Conservation (phyloP, 2,329 filamentous ascomycete species). For the Fusarium incarnatum region DNA sequence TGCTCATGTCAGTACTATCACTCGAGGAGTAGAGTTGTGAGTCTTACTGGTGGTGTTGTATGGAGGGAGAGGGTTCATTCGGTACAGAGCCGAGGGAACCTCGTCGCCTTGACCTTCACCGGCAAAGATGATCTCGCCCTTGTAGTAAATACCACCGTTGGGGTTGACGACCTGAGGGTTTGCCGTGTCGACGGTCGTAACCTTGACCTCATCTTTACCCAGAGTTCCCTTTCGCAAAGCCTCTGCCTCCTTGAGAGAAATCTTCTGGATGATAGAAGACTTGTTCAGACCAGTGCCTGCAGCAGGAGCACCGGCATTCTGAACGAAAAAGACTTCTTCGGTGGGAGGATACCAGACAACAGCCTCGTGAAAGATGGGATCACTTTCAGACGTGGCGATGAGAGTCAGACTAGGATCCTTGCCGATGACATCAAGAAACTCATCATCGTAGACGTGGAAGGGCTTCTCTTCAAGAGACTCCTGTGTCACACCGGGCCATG, state of each 20-base stretch:
- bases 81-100: slow-evolving; percentile 39
- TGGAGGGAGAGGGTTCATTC: slow-evolving; percentile 51
- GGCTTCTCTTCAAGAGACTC: slow-evolving; percentile 39
- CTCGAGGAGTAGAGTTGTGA: fast-evolving
- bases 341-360: slow-evolving; percentile 62
- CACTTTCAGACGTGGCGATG: slow-evolving; percentile 57
- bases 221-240: slow-evolving; percentile 33
- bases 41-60: slow-evolving; percentile 62
- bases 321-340: slow-evolving; percentile 66
- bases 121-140: slow-evolving; percentile 61
- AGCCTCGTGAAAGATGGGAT: slow-evolving; percentile 67
- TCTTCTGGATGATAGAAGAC: slow-evolving; percentile 63
- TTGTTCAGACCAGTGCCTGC: slow-evolving; percentile 64
- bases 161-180: slow-evolving; percentile 62
- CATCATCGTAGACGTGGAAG: slow-evolving; percentile 57
- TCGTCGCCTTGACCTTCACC: slow-evolving; percentile 62
- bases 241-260: slow-evolving; percentile 58
- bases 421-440: slow-evolving; percentile 64
- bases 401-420: slow-evolving; percentile 61
- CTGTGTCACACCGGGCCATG: slow-evolving; percentile 41
- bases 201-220: slow-evolving; percentile 52
- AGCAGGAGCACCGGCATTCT: slow-evolving; percentile 60
- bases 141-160: slow-evolving; percentile 64
- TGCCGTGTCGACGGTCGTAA: slow-evolving; percentile 55
- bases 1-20: slow-evolving; percentile 1